Base-by-base conservation (phyloP, 805 yeast genomes). In the Maudiozyma barnettii region DNA sequence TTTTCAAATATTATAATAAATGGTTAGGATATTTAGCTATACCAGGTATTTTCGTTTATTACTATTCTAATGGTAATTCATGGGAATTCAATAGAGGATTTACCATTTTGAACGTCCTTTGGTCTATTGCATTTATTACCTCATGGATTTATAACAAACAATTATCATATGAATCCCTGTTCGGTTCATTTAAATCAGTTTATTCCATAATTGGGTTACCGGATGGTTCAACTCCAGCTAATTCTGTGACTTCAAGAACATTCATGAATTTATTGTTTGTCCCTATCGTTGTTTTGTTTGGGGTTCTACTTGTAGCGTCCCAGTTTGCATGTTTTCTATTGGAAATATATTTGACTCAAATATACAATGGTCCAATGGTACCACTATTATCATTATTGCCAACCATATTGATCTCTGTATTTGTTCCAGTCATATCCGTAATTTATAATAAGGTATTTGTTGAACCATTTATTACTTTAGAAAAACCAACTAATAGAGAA, bases 311-410 rank as follows among this genome's bases (percentile, higher is more conserved):
- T 52, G 69, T 86, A 1, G 53, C 74, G 5, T 78, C 77, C 60
- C 96, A 86, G 59, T 68, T 84, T 47, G 51, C 68, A 4, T 84
- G 93, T 49, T 89, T 89, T 61, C 69, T 71, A 1, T 62, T 88
- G 52, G 99, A 93, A 68, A 87, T 93, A 53, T 84, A 86, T 58
- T 63, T 90, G 49, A 75, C 81, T n/a, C 96, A 93, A 65, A 65
- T 93, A 41, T 93, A 91, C 63, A 76, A 81, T 54, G 97, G 97
- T 13, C 91, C 95, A 1, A 75, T 81, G 31, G 77, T 81, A 61
- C 46, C 64, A 1, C 53, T 82, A 35, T 67, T 88, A 39, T 72
- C 83, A 0, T 71, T 91, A 39, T 64, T 82, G 12, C 99, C 99
- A 43, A 84, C 95, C 0, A 72, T 80, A 13, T 67, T 86, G 51